A percentile compares a stretch with the other conserved stretches of the same genome.
These are phyloP conservation scores for Ochetophila trinervis DNA, from an alignment of 306 rosid genomes.

Conservation along the genomic window DNA sequence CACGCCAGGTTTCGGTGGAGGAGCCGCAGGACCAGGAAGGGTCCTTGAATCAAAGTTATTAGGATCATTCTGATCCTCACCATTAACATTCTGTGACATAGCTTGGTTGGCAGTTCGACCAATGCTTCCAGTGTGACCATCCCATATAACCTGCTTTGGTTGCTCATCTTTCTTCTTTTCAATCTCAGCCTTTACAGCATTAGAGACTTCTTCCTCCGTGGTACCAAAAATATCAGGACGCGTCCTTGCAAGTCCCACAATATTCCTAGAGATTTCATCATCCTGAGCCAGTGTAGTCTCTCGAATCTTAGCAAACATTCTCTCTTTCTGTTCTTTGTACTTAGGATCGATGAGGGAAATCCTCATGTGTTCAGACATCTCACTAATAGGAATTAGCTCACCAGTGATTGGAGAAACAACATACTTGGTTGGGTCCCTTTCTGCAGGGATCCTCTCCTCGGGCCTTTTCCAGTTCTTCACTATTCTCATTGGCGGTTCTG, in stretches of 20 bases:
- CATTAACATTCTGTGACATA: slow-evolving; percentile 67
- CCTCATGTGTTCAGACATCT: slow-evolving; percentile 97
- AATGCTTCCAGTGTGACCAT: slow-evolving; percentile 97
- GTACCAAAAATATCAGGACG: slow-evolving; percentile 99
- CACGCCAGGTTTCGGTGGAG: slow-evolving; percentile 83
- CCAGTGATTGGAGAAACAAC: slow-evolving; percentile 92
- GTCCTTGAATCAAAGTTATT: slow-evolving; percentile 49
- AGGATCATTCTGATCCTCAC: slow-evolving; percentile 65
- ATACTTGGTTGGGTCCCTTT: slow-evolving; percentile 78
- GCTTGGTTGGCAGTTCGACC: slow-evolving; percentile 95
- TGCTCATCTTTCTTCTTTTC: slow-evolving; percentile 95
- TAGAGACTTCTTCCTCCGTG: slow-evolving; percentile 95
- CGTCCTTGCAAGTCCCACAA: slow-evolving; percentile 89
- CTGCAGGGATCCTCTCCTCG: slow-evolving; percentile 78
- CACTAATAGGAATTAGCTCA: slow-evolving; percentile 76
- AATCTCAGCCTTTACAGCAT: slow-evolving; percentile 96
- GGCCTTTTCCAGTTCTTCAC: slow-evolving; percentile 99
- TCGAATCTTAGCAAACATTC: slow-evolving; percentile 96
- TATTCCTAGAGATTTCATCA: slow-evolving; percentile 79
- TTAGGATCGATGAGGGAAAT: slow-evolving; percentile 97
- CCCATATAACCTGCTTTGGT: slow-evolving; percentile 98
- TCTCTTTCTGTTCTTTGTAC: slow-evolving; percentile 92
- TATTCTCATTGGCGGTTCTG: slow-evolving; percentile 88
- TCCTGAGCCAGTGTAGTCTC: slow-evolving; percentile 97
- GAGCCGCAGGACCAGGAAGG: slow-evolving; percentile 91